A percentile compares a stretch with the other conserved stretches of the same genome.
Evolutionary conservation across 306 rosid genomes (phyloP).

Genomic region (Pterocarpus santalinus): DNA sequence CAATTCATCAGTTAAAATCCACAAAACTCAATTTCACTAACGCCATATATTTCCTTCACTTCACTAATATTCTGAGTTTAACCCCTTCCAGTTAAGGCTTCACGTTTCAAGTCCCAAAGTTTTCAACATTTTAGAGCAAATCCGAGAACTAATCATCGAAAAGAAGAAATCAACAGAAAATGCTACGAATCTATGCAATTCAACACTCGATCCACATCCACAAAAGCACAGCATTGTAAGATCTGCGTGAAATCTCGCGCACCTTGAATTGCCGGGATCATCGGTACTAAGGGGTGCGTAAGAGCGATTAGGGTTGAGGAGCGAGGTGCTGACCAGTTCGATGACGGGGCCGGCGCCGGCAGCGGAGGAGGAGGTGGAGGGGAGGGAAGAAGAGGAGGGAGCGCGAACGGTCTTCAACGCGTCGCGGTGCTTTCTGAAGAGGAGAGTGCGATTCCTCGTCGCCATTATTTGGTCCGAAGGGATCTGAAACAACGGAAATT

Average conservation of each 20-base stretch:
- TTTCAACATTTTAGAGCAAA: conserved; percentile 11
- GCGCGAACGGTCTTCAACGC: conserved; percentile 83
- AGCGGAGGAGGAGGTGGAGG: conserved; percentile 57
- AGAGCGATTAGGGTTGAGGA: conserved; percentile 78
- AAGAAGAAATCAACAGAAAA: not conserved
- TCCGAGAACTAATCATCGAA: conserved; percentile 16
- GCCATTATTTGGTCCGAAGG: conserved; percentile 62
- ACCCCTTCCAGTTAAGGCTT: conserved; percentile 14
- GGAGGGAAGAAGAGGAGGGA: conserved; percentile 61
- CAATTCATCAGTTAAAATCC: conserved; percentile 13
- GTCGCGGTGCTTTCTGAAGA: conserved; percentile 71
- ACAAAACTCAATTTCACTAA: conserved; percentile 6
- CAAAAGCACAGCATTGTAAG: conserved; percentile 13
- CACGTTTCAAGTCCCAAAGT: conserved; percentile 22
- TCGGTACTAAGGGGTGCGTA: conserved; percentile 94
- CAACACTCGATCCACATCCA: conserved; percentile 38
- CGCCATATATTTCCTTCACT: conserved; percentile 1
- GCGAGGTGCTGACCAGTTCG: conserved; percentile 86
- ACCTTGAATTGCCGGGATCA: conserved; percentile 95
- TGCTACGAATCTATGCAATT: not conserved
- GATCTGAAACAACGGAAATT: not conserved
- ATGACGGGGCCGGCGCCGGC: conserved; percentile 76
- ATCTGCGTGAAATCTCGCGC: conserved; percentile 39
- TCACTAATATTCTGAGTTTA: conserved; percentile 12
- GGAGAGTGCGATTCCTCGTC: conserved; percentile 72